Evolutionary conservation across 192 early-diverging fungal genomes (phyloP), one percentile per base, ranked within the genome.

Genomic region (Coemansia sp.): DNA sequence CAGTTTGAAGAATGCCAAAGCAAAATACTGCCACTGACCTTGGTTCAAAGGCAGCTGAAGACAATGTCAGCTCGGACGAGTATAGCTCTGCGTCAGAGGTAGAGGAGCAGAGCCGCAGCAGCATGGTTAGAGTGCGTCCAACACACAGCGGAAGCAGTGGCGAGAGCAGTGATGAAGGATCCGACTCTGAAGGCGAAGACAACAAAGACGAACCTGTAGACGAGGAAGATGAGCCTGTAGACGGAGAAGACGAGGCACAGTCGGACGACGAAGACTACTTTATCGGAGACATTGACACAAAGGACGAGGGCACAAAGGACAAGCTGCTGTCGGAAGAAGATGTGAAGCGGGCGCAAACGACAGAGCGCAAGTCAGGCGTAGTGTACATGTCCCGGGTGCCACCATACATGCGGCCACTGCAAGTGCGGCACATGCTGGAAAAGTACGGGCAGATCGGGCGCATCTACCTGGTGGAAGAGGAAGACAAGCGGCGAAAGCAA

Each of bases 321-420:
- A 66, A 59, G 57, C 66, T 54, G 4, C 57, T 72, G 3, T 65
- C 63, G 10, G 59, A 64, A n/a, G 76, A 84, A 47, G 71, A 71
- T 49, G 82, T 61, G 71, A 64, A 74, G 35, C 88, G 83, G 18
- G 78, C 88, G 11, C 85, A 92, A 45, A 84, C 65, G 26, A 50
- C 41, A 19, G 78, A 81, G 35, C 50, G 62, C 14, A 72, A 84
- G 51, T 90, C 92, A 0, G 97, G 97, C 7, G 88, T 98, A 10
- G 83, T 92, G 23, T 98, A 98, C 75, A 74, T 98, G 53, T 94
- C 94, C 14, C 82, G 90, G 16, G 76, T 98, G 13, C 97, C 97
- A 16, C 94, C 92, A 12, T 96, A 93, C 75, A 97, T 97, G 95
- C 90, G 89, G 62, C 92, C 90, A 1, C 54, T 72, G 22, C 92